A percentile compares a stretch with the other conserved stretches of the same genome.
Evolutionary conservation across 1,284 basidiomycete genomes (phyloP).

Genomic region (Cryptococcus deneoformans): DNA sequence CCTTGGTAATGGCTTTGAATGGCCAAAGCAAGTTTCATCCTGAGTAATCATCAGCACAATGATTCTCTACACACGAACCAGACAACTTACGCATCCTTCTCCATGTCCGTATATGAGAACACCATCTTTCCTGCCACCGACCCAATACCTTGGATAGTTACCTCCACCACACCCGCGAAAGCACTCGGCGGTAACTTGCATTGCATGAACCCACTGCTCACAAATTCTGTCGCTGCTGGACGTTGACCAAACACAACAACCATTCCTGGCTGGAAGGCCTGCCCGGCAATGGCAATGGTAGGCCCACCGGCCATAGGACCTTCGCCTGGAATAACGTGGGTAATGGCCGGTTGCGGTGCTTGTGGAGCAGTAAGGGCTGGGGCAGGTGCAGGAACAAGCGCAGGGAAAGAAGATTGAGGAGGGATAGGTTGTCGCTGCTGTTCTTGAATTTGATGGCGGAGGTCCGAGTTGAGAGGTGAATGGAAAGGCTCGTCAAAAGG

Average conservation of each 20-base stretch:
- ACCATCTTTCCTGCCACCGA: slow-evolving; percentile 39
- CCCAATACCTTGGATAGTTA: slow-evolving; percentile 62
- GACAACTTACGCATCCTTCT: slow-evolving; percentile 38
- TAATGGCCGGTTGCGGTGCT: slow-evolving; percentile 45
- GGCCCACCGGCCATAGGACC: slow-evolving; percentile 93
- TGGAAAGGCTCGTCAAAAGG: slow-evolving; percentile 11
- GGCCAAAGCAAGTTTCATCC: slow-evolving; percentile 42
- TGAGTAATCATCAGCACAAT: slow-evolving; percentile 8
- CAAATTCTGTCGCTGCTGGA: slow-evolving; percentile 78
- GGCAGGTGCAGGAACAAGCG: slow-evolving; percentile 5
- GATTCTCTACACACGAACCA: background rate
- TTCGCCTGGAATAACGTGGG: slow-evolving; percentile 75
- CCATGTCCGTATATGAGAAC: slow-evolving; percentile 40
- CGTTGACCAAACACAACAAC: slow-evolving; percentile 84
- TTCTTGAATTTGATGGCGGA: background rate
- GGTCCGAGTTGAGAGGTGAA: background rate
- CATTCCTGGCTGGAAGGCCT: slow-evolving; percentile 65
- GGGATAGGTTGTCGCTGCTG: background rate
- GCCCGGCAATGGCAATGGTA: slow-evolving; percentile 90
- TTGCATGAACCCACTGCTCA: slow-evolving; percentile 91
- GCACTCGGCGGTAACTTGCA: slow-evolving; percentile 85
- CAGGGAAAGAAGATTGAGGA: slow-evolving; percentile 7
- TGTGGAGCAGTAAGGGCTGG: slow-evolving; percentile 1
- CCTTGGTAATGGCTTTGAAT: slow-evolving; percentile 35
- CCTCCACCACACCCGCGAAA: slow-evolving; percentile 81